phyloP scores from a whole-genome alignment of 163 green algal species.

The Prototheca wickerhamii region DNA sequence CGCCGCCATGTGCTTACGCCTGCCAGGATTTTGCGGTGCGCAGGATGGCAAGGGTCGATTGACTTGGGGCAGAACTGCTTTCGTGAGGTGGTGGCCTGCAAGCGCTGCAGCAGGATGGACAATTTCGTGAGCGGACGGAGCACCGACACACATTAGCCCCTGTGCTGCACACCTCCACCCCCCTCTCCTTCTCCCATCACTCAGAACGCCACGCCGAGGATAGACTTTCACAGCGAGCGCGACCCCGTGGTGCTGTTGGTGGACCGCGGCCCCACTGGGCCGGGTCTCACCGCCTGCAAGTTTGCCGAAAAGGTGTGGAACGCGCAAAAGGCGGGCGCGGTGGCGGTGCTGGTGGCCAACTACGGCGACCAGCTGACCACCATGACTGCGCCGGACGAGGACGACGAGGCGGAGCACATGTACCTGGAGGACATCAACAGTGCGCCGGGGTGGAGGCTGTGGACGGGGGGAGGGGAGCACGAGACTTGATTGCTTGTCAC shows the following conservation, averaged over 20 bases:
- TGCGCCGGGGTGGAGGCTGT: neutral
- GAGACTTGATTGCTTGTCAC: too few species aligned
- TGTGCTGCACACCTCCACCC: slow-evolving; percentile 28
- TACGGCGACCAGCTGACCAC: slow-evolving; percentile 70
- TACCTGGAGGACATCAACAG: slow-evolving; percentile 21
- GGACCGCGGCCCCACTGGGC: slow-evolving; percentile 5
- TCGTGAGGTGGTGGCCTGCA: too few species aligned
- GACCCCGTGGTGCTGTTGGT: slow-evolving; percentile 67
- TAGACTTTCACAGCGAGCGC: slow-evolving; percentile 7
- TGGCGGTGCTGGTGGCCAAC: slow-evolving; percentile 71
- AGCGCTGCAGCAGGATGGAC: too few species aligned
- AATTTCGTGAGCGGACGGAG: too few species aligned
- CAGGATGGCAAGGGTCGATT: too few species aligned
- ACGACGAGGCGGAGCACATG: slow-evolving; percentile 49
- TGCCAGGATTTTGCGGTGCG: too few species aligned
- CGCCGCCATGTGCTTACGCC: too few species aligned
- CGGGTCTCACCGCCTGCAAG: slow-evolving; percentile 32
- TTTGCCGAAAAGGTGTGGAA: slow-evolving; percentile 64
- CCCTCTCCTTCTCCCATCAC: slow-evolving; percentile 28
- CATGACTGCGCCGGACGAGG: slow-evolving; percentile 69
- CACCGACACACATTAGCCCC: neutral
- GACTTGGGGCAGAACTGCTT: too few species aligned
- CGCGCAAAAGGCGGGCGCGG: slow-evolving; percentile 68
- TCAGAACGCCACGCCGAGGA: slow-evolving; percentile 14
- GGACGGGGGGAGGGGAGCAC: neutral